Percentiles rank a stretch among this genome's conserved stretches.
These are phyloP conservation scores for Naganishia antarctica DNA, from an alignment of 768 basidiomycete species.

Conservation along the genomic window DNA sequence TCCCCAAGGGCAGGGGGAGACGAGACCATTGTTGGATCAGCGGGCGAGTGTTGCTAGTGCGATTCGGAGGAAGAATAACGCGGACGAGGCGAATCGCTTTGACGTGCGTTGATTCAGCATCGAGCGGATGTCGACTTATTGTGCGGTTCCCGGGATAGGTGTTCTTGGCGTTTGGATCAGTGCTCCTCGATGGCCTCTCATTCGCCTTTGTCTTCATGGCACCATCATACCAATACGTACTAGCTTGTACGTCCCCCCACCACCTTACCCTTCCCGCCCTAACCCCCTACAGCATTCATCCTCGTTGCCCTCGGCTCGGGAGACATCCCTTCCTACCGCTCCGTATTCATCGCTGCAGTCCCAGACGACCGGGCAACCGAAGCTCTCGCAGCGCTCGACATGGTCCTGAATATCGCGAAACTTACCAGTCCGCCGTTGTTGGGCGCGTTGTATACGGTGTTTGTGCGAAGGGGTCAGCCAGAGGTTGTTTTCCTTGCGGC, in stretches of 20 bases:
- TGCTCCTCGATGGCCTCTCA: conserved; percentile 35
- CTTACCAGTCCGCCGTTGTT: conserved; percentile 37
- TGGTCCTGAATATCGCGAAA: conserved; percentile 38
- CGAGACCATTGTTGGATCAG: conserved; percentile 17
- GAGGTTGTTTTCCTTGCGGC: conserved; percentile 39
- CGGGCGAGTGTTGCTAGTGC: conserved; percentile 27
- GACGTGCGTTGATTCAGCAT: conserved; percentile 35
- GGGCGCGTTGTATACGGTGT: conserved; percentile 38
- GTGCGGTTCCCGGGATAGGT: conserved; percentile 30
- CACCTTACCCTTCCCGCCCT: background rate
- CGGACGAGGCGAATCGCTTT: conserved; percentile 40
- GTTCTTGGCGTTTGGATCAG: conserved; percentile 37
- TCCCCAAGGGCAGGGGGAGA: background rate
- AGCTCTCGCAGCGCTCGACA: conserved; percentile 43
- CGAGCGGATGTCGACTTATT: too few relatives aligned
- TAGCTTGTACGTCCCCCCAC: conserved; percentile 27
- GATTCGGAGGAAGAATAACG: conserved; percentile 22
- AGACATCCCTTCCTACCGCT: conserved; percentile 42
- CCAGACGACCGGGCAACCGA: conserved; percentile 37
- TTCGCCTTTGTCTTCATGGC: conserved; percentile 36
- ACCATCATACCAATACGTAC: conserved; percentile 33
- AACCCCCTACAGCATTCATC: conserved; percentile 29
- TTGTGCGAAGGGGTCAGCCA: conserved; percentile 37
- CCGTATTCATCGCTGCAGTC: conserved; percentile 38
- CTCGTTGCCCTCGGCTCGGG: conserved; percentile 39